Base-by-base conservation (phyloP, 352 stramenopile genomes). In the Pythium oligandrum region DNA sequence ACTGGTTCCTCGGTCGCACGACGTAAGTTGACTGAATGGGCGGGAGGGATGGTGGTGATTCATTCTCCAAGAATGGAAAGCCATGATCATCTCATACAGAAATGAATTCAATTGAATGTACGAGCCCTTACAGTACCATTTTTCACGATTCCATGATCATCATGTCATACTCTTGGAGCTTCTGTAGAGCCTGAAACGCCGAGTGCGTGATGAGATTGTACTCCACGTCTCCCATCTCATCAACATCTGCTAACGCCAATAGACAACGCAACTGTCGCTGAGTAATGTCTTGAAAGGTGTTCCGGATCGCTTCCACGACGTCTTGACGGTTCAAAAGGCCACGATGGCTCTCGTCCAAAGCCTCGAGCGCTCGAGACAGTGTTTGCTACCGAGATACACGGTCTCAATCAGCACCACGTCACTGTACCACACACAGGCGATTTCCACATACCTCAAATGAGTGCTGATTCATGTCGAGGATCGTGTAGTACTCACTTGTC, bases 141-240 rank as follows among this genome's bases (percentile, higher is more conserved):
- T 26, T 26, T 37, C 76, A 90, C 39, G 73, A 73, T 58, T 88
- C 78, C 44, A 74, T 64, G 50, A 88, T 77, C 75, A 88, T 91
- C 66, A 81, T 75, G 62, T 86, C 80, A 55, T 93, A 93, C 56
- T 93, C 80, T 50, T 93, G 75, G 12, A 93, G 67, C 55, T 86
- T 88, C 63, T 93, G 80, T 26, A 91, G 54, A 35, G 75, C 70
- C 49, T 86, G 78, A 59, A 91, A 93, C 5, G 68, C 78, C 26
- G 76, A 89, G 65, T 82, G 75, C 12, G 66, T 73, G 37, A 88
- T 75, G 40, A 86, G 61, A 26, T 65, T 70, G 63, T 88, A 91
- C 57, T 93, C 73, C 17, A 89, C 63, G 34, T 91, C 78, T 30
- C 78, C 77, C 70, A 83, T 81, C 36, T 88, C 68, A 55, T 89